These are phyloP conservation scores for Knoxia roxburghii DNA, from an alignment of 257 asterid genomes.

Conservation along the genomic window DNA sequence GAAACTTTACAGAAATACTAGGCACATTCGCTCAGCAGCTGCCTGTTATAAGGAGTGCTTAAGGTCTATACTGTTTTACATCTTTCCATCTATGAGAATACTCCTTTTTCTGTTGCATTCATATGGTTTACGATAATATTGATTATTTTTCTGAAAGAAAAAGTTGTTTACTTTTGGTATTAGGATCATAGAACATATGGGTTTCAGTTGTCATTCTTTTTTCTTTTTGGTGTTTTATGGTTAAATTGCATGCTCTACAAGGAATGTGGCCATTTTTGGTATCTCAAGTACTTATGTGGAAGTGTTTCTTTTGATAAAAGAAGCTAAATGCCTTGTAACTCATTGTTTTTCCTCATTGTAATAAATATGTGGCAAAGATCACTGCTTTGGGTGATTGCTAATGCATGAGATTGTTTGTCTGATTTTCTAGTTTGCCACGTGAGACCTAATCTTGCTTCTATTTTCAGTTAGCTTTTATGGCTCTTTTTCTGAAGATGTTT, in stretches of 20 bases:
- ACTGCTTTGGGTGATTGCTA: slow-evolving; percentile 1
- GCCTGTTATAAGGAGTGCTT: slow-evolving; percentile 89
- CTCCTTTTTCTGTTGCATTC: not conserved
- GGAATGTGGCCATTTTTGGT: not conserved
- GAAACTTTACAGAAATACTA: slow-evolving; percentile 81
- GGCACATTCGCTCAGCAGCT: slow-evolving; percentile 87
- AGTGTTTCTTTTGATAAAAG: not conserved
- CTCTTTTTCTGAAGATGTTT: slow-evolving; percentile 8
- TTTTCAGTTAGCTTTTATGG: slow-evolving; percentile 2
- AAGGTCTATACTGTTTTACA: slow-evolving; percentile 47
- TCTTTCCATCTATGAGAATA: not conserved
- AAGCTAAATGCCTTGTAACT: not conserved
- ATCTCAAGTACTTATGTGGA: not conserved
- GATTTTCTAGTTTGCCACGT: not conserved
- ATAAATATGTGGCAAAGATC: not conserved
- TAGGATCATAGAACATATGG: too few species aligned
- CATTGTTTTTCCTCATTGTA: not conserved
- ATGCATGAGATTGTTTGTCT: slow-evolving; percentile 5
- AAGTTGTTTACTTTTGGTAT: too few species aligned
- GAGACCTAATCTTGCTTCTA: not conserved
- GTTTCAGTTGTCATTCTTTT: too few species aligned
- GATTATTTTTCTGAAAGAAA: not conserved
- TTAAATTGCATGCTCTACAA: not conserved
- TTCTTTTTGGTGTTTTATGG: not conserved
- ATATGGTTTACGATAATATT: not conserved